A percentile compares a stretch with the other conserved stretches of the same genome.
Conservation (phyloP, 495 filamentous ascomycete genomes). For the Sphaerosporella brunnea region DNA sequence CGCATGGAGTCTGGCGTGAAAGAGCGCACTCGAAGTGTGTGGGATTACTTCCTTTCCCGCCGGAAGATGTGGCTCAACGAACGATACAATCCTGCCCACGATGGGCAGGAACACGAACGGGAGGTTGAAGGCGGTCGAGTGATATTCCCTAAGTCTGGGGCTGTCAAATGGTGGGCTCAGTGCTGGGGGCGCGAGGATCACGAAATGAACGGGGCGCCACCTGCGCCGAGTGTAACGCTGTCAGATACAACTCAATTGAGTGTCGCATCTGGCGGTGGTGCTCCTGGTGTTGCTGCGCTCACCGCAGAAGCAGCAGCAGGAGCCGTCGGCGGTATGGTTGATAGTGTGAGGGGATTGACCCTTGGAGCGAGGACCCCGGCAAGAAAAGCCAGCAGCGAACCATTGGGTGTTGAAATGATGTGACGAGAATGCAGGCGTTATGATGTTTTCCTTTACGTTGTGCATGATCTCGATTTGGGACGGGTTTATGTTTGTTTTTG, state of each 20-base stretch:
- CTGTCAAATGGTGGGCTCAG: slow-evolving; percentile 82
- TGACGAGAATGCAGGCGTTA: too few relatives aligned
- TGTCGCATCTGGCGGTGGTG: neutral
- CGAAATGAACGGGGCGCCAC: slow-evolving; percentile 69
- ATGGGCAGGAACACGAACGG: slow-evolving; percentile 40
- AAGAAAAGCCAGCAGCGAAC: slow-evolving; percentile 12
- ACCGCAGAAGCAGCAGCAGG: slow-evolving; percentile 2
- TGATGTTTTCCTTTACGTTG: too few relatives aligned
- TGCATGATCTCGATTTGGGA: too few relatives aligned
- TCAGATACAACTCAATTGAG: neutral
- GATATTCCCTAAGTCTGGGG: slow-evolving; percentile 51
- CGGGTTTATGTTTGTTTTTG: too few relatives aligned
- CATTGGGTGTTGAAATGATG: slow-evolving; percentile 28
- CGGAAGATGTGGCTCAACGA: slow-evolving; percentile 62
- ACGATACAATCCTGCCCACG: slow-evolving; percentile 56
- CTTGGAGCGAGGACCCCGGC: slow-evolving; percentile 8
- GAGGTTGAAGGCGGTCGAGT: slow-evolving; percentile 63
- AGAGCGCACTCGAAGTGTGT: slow-evolving; percentile 70
- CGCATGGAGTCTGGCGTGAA: slow-evolving; percentile 53
- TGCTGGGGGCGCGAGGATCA: slow-evolving; percentile 65
- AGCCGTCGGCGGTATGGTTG: slow-evolving; percentile 8
- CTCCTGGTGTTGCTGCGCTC: neutral
- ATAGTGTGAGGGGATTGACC: slow-evolving; percentile 19
- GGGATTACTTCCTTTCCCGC: slow-evolving; percentile 81
- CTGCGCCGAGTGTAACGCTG: slow-evolving; percentile 7